phyloP scores from a whole-genome alignment of 768 basidiomycete species.

The Tylopilus balloui region DNA sequence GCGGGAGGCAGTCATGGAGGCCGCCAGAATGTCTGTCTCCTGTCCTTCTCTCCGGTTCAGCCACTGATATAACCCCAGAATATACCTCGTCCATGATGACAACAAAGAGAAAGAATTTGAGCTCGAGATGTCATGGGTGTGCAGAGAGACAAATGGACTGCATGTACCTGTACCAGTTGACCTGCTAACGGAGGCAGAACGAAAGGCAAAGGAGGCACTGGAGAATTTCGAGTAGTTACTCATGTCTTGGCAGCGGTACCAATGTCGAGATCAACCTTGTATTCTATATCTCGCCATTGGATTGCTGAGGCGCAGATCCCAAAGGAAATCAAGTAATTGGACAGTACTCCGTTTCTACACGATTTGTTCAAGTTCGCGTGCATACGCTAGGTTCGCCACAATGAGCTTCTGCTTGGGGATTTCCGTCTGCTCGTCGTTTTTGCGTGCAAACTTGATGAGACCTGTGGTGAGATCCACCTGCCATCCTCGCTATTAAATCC shows the following conservation, averaged over 20 bases:
- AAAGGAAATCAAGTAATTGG: neutral
- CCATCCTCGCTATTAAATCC: conserved; percentile 65
- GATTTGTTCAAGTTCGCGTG: conserved; percentile 87
- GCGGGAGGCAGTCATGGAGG: conserved; percentile 85
- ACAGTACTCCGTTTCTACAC: conserved; percentile 48
- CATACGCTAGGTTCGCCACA: conserved; percentile 70
- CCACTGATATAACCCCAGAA: conserved; percentile 45
- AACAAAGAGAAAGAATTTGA: conserved; percentile 98
- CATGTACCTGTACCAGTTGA: conserved; percentile 86
- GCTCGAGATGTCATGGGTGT: conserved; percentile 96
- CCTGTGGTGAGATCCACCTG: conserved; percentile 67
- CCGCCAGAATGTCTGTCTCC: conserved; percentile 83
- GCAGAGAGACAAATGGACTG: conserved; percentile 72
- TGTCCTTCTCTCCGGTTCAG: neutral
- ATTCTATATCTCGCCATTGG: neutral
- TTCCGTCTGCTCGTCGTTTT: conserved; percentile 76
- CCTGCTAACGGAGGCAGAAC: conserved; percentile 79
- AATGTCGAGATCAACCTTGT: conserved; percentile 7
- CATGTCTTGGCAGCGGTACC: conserved; percentile 21
- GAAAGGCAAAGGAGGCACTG: conserved; percentile 80
- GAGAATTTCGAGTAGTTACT: conserved; percentile 53
- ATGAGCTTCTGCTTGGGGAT: conserved; percentile 86
- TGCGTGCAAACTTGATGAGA: conserved; percentile 74
- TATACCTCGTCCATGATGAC: conserved; percentile 96
- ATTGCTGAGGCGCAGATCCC: neutral